phyloP scores from a whole-genome alignment of 176 grass and related monocot genomes.

The Carex myosuroides region DNA sequence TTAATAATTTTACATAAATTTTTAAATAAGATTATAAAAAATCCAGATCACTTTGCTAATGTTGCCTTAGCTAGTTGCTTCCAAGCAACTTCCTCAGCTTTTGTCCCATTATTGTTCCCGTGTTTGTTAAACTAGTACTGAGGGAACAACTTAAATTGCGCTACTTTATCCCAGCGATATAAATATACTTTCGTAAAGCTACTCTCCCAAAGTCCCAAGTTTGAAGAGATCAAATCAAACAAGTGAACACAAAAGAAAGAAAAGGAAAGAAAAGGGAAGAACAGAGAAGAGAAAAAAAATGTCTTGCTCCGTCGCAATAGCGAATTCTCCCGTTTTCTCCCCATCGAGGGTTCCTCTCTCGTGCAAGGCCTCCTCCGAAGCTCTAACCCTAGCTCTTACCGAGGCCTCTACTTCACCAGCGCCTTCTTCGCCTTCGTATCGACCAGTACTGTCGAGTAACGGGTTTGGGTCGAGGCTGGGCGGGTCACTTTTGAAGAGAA shows the following conservation, averaged over 20 bases:
- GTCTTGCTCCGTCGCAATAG: slow-evolving; percentile 86
- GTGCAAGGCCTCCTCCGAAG: slow-evolving; percentile 80
- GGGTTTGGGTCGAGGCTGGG: slow-evolving; percentile 35
- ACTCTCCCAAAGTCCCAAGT: background rate
- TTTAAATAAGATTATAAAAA: background rate
- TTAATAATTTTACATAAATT: background rate
- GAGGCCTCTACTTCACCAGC: slow-evolving; percentile 28
- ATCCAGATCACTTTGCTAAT: background rate
- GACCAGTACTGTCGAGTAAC: slow-evolving; percentile 31
- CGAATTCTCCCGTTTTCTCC: slow-evolving; percentile 88
- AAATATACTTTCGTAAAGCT: slow-evolving; percentile 4
- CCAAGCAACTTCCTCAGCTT: background rate
- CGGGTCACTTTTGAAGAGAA: slow-evolving; percentile 64
- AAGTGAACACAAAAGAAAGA: background rate
- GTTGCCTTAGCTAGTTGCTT: background rate
- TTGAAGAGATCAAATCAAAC: slow-evolving; percentile 16
- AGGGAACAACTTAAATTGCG: slow-evolving; percentile 1
- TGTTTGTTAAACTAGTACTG: slow-evolving; percentile 27
- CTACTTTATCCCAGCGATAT: background rate
- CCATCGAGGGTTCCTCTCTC: slow-evolving; percentile 68
- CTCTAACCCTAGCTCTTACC: slow-evolving; percentile 26
- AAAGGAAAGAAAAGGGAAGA: background rate
- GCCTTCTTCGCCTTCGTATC: slow-evolving; percentile 31
- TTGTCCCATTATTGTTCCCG: background rate
- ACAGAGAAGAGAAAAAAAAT: slow-evolving; percentile 21